Evolutionary conservation across 2,329 filamentous ascomycete genomes (phyloP).

Genomic region (Arthrobotrys iridis): DNA sequence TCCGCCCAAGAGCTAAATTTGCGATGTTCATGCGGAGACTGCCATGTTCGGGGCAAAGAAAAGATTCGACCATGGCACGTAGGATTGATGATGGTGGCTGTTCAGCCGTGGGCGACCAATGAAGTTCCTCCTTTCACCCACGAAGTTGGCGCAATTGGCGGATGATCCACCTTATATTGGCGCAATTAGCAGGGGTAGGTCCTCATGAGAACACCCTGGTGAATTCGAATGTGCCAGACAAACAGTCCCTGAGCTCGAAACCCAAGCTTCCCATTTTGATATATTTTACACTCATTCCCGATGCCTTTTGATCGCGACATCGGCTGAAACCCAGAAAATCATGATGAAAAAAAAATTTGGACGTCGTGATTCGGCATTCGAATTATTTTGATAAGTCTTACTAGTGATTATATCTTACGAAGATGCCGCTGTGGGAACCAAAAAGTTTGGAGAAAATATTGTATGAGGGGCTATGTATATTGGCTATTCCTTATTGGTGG

Average conservation of each 20-base stretch:
- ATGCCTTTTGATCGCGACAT: neutral
- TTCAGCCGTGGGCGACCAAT: conserved; percentile 22
- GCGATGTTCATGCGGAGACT: neutral
- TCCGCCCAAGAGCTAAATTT: neutral
- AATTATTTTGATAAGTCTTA: too few relatives aligned
- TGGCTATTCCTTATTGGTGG: too few relatives aligned
- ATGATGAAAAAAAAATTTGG: too few relatives aligned
- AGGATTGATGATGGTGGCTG: conserved; percentile 10
- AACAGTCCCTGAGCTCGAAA: conserved; percentile 2
- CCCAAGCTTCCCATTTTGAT: neutral
- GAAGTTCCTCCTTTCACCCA: conserved; percentile 18
- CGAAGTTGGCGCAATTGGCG: neutral
- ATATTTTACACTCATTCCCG: neutral
- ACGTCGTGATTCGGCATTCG: too few relatives aligned
- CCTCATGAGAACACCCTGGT: neutral
- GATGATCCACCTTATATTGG: neutral
- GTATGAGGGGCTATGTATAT: too few relatives aligned
- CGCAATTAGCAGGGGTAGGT: neutral
- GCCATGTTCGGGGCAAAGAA: too few relatives aligned
- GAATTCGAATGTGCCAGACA: conserved; percentile 12
- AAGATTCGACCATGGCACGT: neutral
- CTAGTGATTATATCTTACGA: too few relatives aligned
- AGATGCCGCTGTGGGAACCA: too few relatives aligned
- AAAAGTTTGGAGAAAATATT: too few relatives aligned
- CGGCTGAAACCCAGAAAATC: neutral